phyloP scores from a whole-genome alignment of 768 basidiomycete genomes.

The Suillus subluteus region DNA sequence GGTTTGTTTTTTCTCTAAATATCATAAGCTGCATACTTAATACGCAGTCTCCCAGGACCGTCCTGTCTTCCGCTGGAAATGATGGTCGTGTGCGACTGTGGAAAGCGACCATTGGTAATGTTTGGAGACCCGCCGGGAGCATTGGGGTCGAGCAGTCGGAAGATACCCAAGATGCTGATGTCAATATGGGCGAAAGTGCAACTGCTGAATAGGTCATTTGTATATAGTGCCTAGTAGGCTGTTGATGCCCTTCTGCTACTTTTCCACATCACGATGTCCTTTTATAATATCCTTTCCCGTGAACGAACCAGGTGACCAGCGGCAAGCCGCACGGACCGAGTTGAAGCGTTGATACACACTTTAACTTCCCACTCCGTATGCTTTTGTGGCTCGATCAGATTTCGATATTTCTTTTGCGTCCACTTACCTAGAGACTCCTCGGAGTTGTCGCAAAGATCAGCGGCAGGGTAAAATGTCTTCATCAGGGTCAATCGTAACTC shows the following conservation, averaged over 20 bases:
- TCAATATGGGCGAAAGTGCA: conserved; percentile 47
- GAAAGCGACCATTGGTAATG: conserved; percentile 83
- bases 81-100: conserved; percentile 82
- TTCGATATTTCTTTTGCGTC: neutral
- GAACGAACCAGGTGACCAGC: conserved; percentile 5
- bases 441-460: neutral
- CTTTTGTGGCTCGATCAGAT: neutral
- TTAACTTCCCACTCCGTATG: neutral
- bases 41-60: conserved; percentile 55
- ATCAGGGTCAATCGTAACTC: conserved; percentile 29
- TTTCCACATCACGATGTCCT: neutral
- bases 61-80: conserved; percentile 83
- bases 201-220: conserved; percentile 34
- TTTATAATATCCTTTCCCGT: neutral
- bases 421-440: neutral
- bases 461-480: conserved; percentile 24
- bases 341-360: neutral
- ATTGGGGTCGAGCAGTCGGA: conserved; percentile 80
- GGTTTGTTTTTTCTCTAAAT: conserved; percentile 45
- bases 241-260: neutral
- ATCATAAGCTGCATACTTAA: conserved; percentile 11
- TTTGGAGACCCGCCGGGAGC: conserved; percentile 84
- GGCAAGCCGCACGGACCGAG: conserved; percentile 4
- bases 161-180: conserved; percentile 46
- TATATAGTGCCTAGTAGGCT: conserved; percentile 1